Evolutionary conservation across 352 stramenopile genomes (phyloP).

Genomic region (Globisporangium acanthophoron): DNA sequence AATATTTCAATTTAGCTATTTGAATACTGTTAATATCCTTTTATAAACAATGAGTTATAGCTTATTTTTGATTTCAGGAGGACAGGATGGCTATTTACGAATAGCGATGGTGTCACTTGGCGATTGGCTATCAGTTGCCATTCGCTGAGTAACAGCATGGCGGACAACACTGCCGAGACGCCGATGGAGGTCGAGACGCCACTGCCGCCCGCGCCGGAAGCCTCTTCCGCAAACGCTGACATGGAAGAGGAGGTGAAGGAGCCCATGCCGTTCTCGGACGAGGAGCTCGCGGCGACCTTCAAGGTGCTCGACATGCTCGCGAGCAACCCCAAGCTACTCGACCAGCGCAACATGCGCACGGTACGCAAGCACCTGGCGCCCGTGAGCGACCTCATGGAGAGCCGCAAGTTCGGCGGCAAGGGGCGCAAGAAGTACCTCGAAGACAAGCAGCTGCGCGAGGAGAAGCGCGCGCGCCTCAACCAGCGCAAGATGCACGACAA

Average conservation of each 20-base stretch:
- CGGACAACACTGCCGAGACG: conserved; percentile 9
- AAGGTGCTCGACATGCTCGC: conserved; percentile 63
- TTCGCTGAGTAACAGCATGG: conserved; percentile 11
- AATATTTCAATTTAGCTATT: too few relatives aligned
- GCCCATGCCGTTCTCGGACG: conserved; percentile 68
- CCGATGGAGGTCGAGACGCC: conserved; percentile 26
- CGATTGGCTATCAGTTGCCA: neutral
- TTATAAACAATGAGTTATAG: too few relatives aligned
- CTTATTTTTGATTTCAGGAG: neutral
- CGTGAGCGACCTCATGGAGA: conserved; percentile 74
- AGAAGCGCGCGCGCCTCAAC: conserved; percentile 79
- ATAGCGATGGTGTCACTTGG: neutral
- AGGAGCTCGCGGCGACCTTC: conserved; percentile 47
- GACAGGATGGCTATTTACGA: conserved; percentile 3
- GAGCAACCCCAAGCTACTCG: conserved; percentile 47
- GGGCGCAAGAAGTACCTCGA: conserved; percentile 86
- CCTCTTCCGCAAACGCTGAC: neutral
- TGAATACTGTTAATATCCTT: too few relatives aligned
- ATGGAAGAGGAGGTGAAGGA: conserved; percentile 15
- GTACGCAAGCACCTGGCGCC: conserved; percentile 79
- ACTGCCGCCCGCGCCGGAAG: conserved; percentile 15
- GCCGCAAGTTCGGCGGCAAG: conserved; percentile 77
- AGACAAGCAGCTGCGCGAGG: conserved; percentile 80
- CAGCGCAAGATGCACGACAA: conserved; percentile 89
- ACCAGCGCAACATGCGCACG: conserved; percentile 68